Base-by-base conservation (phyloP, 1,139 yeast genomes). In the Kluyveromyces marxianus region DNA sequence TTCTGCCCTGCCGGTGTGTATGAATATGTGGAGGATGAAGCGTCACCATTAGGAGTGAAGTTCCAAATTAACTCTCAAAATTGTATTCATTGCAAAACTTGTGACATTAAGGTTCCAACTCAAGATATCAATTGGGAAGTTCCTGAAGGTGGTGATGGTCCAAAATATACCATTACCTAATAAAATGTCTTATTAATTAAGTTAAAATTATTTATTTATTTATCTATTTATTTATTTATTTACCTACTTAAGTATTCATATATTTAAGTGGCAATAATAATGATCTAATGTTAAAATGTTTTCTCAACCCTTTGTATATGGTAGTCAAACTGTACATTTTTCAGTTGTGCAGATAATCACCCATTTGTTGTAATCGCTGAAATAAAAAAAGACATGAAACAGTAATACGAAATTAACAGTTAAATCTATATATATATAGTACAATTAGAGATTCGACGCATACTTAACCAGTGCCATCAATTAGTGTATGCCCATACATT, bases 1-100 rank as follows among this genome's bases (percentile, higher is more conserved):
- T 92, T 92, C 70, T 92, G 98, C 62, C 98, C 98, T 6, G 98
- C 98, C 25, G 98, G 98, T 27, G 98, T 92, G 8, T 92, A 92
- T 64, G 98, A 92, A 67, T 92, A 88, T 60, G 73, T 88, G 27
- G 83, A 83, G 50, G 94, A 85, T 59, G 80, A 76, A 44, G 62
- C 62, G 10, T 75, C 77, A 46, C 65, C 69, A 7, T 55, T 71
- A 37, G 94, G 94, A 3, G 95, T 88, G 30, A 76, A 79, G 58
- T 90, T 92, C 69, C 94, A 88, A 65, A 90, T 92, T 66, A 92
- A 92, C 68, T 77, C 95, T 25, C 98, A 92, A 66, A 92, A 92
- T 68, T 92, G 98, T 70, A 89, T 92, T 54, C 98, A 92, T 66
- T 92, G 98, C 70, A 92, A 92, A 69, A 90, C 97, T 1, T 92